Percentiles rank a stretch among this genome's conserved stretches.
Conservation (phyloP, 441 rosid genomes). For the Adansonia madagascariensis region DNA sequence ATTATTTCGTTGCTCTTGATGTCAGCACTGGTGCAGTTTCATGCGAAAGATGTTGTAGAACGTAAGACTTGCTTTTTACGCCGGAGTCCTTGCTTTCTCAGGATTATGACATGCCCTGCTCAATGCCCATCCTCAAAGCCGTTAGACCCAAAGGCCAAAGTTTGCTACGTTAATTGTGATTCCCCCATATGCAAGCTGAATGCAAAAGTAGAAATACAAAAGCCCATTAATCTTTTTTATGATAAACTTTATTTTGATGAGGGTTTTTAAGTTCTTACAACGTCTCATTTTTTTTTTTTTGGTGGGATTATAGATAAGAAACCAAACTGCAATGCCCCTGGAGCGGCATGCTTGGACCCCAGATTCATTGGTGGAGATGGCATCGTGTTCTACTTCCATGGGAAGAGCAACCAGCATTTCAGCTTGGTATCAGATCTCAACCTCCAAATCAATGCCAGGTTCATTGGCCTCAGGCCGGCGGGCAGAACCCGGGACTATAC, state of each 20-base stretch:
- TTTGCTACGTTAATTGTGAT: slow-evolving; percentile 59
- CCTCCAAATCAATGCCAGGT: slow-evolving; percentile 68
- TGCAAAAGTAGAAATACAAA: slow-evolving; percentile 51
- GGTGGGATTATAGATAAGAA: slow-evolving; percentile 43
- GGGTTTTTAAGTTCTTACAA: background rate
- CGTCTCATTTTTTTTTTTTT: background rate
- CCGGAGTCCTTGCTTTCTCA: slow-evolving; percentile 46
- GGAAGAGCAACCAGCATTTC: slow-evolving; percentile 62
- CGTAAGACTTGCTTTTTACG: slow-evolving; percentile 33
- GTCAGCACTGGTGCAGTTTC: slow-evolving; percentile 32
- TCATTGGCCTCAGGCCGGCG: slow-evolving; percentile 71
- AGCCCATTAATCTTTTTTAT: background rate
- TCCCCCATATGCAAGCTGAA: slow-evolving; percentile 58
- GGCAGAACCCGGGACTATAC: slow-evolving; percentile 75
- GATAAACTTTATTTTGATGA: background rate
- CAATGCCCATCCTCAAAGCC: slow-evolving; percentile 53
- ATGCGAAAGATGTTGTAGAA: slow-evolving; percentile 29
- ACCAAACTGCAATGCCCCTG: slow-evolving; percentile 57
- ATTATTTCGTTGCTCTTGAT: slow-evolving; percentile 24
- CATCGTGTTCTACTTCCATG: slow-evolving; percentile 72
- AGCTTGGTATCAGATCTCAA: slow-evolving; percentile 60
- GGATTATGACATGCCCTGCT: slow-evolving; percentile 46
- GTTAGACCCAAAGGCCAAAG: slow-evolving; percentile 50
- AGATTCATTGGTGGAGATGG: slow-evolving; percentile 78
- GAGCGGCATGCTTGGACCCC: slow-evolving; percentile 71